Conservation (phyloP, 495 filamentous ascomycete species). For the Penicillium atrosanguineum region DNA sequence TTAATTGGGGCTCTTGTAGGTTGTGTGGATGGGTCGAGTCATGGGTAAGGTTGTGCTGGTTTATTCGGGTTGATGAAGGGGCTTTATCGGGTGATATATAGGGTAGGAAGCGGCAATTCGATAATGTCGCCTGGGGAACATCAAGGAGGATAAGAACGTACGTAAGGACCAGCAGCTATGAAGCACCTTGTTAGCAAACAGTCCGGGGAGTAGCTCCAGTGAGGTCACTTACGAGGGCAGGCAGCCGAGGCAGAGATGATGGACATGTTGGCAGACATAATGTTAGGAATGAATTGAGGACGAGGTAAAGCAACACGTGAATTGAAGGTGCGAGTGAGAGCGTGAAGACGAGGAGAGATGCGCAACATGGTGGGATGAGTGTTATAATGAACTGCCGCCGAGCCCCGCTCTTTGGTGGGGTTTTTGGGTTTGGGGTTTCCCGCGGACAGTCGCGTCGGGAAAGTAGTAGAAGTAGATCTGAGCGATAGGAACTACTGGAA, state of each 20-base stretch:
- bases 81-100: neutral
- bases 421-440: slow-evolving; percentile 20
- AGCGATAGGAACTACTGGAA: neutral
- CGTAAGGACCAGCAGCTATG: slow-evolving; percentile 57
- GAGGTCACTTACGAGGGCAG: slow-evolving; percentile 43
- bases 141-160: slow-evolving; percentile 31
- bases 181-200: slow-evolving; percentile 34
- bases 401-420: slow-evolving; percentile 11
- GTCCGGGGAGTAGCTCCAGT: neutral
- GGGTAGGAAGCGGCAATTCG: neutral
- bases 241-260: slow-evolving; percentile 43
- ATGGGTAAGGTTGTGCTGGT: neutral
- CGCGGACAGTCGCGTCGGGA: slow-evolving; percentile 22
- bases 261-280: slow-evolving; percentile 40
- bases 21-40: neutral
- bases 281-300: slow-evolving; percentile 10
- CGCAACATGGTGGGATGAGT: slow-evolving; percentile 25
- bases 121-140: neutral
- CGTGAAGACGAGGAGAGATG: slow-evolving; percentile 26
- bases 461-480: neutral
- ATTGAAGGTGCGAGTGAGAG: slow-evolving; percentile 17
- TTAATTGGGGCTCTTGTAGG: slow-evolving; percentile 6
- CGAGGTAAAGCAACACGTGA: neutral
- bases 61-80: too few relatives aligned
- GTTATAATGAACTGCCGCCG: slow-evolving; percentile 11